Base-by-base conservation (phyloP, 306 rosid genomes). In the Clitoria ternatea region DNA sequence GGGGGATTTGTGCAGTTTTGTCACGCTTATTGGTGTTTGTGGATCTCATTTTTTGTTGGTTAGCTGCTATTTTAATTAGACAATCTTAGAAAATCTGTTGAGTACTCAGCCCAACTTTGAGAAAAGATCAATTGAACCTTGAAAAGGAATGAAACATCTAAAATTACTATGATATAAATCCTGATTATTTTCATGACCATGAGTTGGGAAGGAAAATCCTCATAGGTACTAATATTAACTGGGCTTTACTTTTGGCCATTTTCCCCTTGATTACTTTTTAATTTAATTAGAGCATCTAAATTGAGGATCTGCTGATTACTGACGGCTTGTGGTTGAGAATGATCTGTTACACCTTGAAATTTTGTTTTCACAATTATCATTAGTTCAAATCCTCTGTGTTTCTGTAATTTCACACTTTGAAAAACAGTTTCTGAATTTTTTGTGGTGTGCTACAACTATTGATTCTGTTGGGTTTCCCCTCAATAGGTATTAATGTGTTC, bases 241-340 rank as follows among this genome's bases (percentile, higher is more conserved):
- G 59, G 44, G 50, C 24, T 37, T 30, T 61, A 69, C 67, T 39
- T 18, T 7, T 6, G 22, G 4, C 44, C 11, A 2, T 13, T 60
- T 22, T 7, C 23, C 27, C 24, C 19, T 24, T 26, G 6, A 12
- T 29, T 39, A 54, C 40, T 13, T 47, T 17, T 26, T 7, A 17
- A 10, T 37, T 64, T 26, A n/a, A 47, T 7, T 10, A n/a, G 32
- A 40, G 43, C 30, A 11, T 45, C 39, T 17, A 62, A 22, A 23
- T 20, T 60, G 68, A 61, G 37, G 44, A 53, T 42, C 10, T 54
- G 27, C 1, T 26, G 39, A 30, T 36, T 61, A 23, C 43, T 27
- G 26, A 6, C 59, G 18, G 71, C 69, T 43, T 45, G 29, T 55
- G 43, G 66, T 60, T 57, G 67, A 48, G 47, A 43, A 39, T 40